These are phyloP conservation scores for Orbilia blumenaviensis DNA, from an alignment of 2,329 filamentous ascomycete genomes.

Conservation along the genomic window DNA sequence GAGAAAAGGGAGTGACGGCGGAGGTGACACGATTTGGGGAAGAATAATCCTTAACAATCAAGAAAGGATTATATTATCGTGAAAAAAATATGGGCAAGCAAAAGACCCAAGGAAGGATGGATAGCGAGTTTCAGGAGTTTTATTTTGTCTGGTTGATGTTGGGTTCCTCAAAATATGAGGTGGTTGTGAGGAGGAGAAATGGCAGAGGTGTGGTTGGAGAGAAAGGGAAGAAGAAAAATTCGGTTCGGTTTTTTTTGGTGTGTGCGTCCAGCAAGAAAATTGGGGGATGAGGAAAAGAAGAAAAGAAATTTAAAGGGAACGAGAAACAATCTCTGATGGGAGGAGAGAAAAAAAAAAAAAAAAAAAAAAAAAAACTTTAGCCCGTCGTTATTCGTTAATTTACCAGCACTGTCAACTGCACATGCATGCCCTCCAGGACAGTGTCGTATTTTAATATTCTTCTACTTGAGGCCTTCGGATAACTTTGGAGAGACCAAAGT, in stretches of 20 bases:
- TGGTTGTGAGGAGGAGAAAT: constrained; percentile 53
- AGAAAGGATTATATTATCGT: constrained; percentile 52
- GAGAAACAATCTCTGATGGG: constrained; percentile 15
- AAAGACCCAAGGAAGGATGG: constrained; percentile 32
- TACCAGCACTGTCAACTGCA: constrained; percentile 25
- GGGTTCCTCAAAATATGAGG: constrained; percentile 49
- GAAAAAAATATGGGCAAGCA: not conserved
- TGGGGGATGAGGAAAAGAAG: constrained; percentile 51
- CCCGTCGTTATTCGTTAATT: constrained; percentile 37
- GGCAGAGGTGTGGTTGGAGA: constrained; percentile 53
- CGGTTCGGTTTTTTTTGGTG: constrained; percentile 54
- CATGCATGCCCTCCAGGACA: constrained; percentile 25
- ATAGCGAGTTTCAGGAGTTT: constrained; percentile 35
- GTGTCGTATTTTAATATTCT: not conserved
- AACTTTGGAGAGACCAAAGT: not conserved
- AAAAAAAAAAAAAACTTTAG: constrained; percentile 40
- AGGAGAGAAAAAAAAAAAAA: constrained; percentile 52
- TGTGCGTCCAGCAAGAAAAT: constrained; percentile 52
- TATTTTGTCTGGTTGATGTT: constrained; percentile 40
- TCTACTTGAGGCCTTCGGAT: not conserved
- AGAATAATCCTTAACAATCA: constrained; percentile 53
- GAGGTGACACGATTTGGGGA: constrained; percentile 31
- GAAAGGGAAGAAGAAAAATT: constrained; percentile 54
- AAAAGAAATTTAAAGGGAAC: constrained; percentile 36
- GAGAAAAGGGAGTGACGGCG: constrained; percentile 40